These are phyloP conservation scores for Fusarium burgessii DNA, from an alignment of 2,329 filamentous ascomycete genomes.

Conservation along the genomic window DNA sequence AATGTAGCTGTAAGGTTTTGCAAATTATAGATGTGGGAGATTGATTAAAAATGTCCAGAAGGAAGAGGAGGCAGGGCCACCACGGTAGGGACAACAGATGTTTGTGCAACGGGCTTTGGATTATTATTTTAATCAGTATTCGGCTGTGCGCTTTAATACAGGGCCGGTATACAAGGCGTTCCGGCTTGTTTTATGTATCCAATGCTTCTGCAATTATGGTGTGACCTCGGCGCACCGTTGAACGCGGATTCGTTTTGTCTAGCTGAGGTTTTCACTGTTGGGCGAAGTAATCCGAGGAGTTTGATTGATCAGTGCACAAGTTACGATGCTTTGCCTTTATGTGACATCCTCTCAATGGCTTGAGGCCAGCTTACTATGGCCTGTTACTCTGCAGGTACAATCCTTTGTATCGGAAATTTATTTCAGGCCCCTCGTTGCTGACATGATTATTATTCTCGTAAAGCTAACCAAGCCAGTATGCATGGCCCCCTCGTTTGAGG, in stretches of 20 bases:
- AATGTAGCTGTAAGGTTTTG: conserved; percentile 2
- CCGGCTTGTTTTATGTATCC: conserved; percentile 38
- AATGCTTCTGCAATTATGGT: neutral
- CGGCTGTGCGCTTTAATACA: conserved; percentile 43
- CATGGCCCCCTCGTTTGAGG: neutral
- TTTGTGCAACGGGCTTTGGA: conserved; percentile 32
- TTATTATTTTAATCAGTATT: conserved; percentile 43
- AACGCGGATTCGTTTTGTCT: neutral
- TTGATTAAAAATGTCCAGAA: conserved; percentile 16
- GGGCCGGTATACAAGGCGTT: conserved; percentile 45
- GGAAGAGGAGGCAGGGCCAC: conserved; percentile 23
- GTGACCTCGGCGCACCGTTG: conserved; percentile 1
- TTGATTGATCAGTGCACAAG: neutral
- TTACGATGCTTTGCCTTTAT: neutral
- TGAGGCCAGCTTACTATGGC: neutral
- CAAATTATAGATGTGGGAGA: neutral
- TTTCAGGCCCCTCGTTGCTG: neutral
- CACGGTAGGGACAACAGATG: conserved; percentile 22
- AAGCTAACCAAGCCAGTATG: neutral
- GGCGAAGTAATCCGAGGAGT: conserved; percentile 18
- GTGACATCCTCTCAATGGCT: neutral
- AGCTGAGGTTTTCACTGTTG: neutral
- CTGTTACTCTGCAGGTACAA: neutral
- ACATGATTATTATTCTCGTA: neutral
- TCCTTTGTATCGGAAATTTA: neutral